Evolutionary conservation across 106 monocot genomes (phyloP), one percentile per base, ranked within the genome.

Genomic region (Hemerocallis citrina): DNA sequence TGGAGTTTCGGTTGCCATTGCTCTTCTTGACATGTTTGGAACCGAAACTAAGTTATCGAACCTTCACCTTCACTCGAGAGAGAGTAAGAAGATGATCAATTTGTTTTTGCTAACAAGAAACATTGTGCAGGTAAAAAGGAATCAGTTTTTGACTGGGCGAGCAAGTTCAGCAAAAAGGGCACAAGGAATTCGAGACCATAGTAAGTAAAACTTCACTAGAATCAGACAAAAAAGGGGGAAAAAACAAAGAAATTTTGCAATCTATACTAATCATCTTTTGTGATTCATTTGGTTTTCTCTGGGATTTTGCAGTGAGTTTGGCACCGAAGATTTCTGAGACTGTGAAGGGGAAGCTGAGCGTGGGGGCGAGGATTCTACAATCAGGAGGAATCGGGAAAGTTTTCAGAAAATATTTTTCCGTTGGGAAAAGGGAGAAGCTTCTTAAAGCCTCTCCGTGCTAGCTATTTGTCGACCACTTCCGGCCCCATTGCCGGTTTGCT

Each of bases 251-350:
- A n/a, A n/a, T n/a, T n/a, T n/a, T n/a, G n/a, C 0, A 11, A 39
- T 20, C 13, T 3, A 35, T 6, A 14, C n/a, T 27, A 19, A 10
- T n/a, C 14, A 2, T 55, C 30, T 9, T 12, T 7, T 8, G 22
- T 7, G 56, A 16, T 21, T 12, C 6, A 7, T 36, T n/a, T 5
- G 1, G 1, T 24, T 6, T 15, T n/a, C n/a, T n/a, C n/a, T n/a
- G n/a, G n/a, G n/a, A n/a, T n/a, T n/a, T n/a, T n/a, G n/a, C 71
- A 77, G 76, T 77, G 36, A 71, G 40, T 42, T 65, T 77, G 51
- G 65, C 65, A 3, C 38, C 76, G 2, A 58, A 58, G 22, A 58
- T 58, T 50, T 63, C n/a, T n/a, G n/a, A n/a, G n/a, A n/a, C n/a
- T n/a, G n/a, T n/a, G n/a, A n/a, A n/a, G n/a, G n/a, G n/a, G n/a